Base-by-base conservation (phyloP, 202 grass and related monocot species). In the Tripidium arundinaceum region DNA sequence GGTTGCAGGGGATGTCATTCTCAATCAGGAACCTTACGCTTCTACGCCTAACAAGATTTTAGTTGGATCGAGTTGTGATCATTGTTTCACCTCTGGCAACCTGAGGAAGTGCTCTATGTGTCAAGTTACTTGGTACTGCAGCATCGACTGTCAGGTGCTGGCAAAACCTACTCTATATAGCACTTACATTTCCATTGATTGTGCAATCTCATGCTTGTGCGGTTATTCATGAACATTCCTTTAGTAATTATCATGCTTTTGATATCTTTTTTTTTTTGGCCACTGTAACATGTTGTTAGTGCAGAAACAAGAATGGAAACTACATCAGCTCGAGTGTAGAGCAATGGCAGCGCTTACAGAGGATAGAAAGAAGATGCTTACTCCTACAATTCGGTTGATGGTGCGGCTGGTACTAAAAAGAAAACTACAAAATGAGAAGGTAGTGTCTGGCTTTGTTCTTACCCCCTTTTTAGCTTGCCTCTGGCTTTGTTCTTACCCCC, bases 251-350 rank as follows among this genome's bases (percentile, higher is more conserved):
- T 29, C 18, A 29, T 66, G 58, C 58, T 50, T 58, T 72, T n/a
- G 2, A 45, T 28, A 10, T 34, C 22, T 7, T 66, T 7, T 47
- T 66, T 70, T 34, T 22, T 55, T 60, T 78, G 27, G 28, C 9
- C 29, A 34, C n/a, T 28, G 3, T 63, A 37, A 43, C 38, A 45
- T 69, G 31, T 13, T 36, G 50, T 70, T 74, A 69, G 39, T 25
- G 29, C 41, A 98, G 95, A 94, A 70, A 91, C 73, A 77, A 80
- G 90, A 93, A 83, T 98, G 95, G 95, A 91, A 88, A 79, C 74
- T 89, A 47, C 95, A 98, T 81, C 92, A 94, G 80, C 79, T 84
- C 9, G 90, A 98, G 82, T 98, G 94, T 58, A 83, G 64, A 88
- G 84, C 76, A 8, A 85, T 93, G 65, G 60, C 74, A 34, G 62